Evolutionary conservation across 768 basidiomycete genomes (phyloP).

Genomic region (Boletales sp.): DNA sequence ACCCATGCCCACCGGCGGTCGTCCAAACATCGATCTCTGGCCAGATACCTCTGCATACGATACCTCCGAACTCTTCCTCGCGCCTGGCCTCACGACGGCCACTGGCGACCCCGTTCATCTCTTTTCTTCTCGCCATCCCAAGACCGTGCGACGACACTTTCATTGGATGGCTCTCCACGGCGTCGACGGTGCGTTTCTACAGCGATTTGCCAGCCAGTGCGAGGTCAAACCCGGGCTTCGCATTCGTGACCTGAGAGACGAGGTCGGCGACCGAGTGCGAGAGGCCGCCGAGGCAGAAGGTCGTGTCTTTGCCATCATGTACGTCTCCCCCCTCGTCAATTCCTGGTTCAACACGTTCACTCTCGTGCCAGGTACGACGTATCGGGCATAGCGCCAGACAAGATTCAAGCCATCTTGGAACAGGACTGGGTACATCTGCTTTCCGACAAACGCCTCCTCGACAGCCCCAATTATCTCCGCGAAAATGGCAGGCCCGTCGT

Average conservation of each 20-base stretch:
- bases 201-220: conserved; percentile 70
- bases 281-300: conserved; percentile 80
- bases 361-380: conserved; percentile 68
- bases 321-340: conserved; percentile 21
- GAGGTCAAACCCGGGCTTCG: conserved; percentile 51
- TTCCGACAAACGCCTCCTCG: conserved; percentile 54
- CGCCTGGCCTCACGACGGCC: conserved; percentile 58
- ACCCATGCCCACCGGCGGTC: conserved; percentile 68
- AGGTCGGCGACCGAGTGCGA: conserved; percentile 65
- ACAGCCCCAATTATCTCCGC: conserved; percentile 69
- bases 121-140: conserved; percentile 75
- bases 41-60: conserved; percentile 72
- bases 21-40: conserved; percentile 74
- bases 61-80: conserved; percentile 64
- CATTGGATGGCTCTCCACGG: conserved; percentile 79
- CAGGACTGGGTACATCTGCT: conserved; percentile 75
- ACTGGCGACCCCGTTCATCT: conserved; percentile 60
- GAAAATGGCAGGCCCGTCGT: conserved; percentile 71
- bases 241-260: conserved; percentile 62
- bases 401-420: conserved; percentile 62
- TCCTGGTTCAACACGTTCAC: background rate
- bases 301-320: conserved; percentile 84
- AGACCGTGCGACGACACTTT: conserved; percentile 60
- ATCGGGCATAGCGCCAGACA: conserved; percentile 67
- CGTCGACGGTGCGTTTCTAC: conserved; percentile 78